These are phyloP conservation scores for Thozetella sp. DNA, from an alignment of 495 filamentous ascomycete genomes.

Conservation along the genomic window DNA sequence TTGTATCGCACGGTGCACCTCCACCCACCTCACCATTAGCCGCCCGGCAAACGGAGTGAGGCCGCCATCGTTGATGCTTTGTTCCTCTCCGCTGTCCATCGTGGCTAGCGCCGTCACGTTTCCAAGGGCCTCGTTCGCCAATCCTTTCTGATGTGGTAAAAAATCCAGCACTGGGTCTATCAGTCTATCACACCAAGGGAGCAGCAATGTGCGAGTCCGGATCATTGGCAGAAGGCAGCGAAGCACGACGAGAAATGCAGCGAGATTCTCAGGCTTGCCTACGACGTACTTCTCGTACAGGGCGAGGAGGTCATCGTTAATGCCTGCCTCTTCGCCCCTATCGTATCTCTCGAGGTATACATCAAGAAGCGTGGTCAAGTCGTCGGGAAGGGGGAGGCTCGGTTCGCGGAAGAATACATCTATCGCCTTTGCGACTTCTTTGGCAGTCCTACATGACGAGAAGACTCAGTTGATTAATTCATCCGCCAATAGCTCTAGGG, in stretches of 20 bases:
- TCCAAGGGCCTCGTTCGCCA: conserved; percentile 58
- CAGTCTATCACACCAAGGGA: conserved; percentile 70
- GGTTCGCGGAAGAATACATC: conserved; percentile 50
- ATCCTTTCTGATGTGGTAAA: conserved; percentile 56
- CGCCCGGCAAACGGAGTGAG: conserved; percentile 49
- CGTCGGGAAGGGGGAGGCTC: conserved; percentile 62
- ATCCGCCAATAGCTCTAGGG: not conserved
- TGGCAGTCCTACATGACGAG: conserved; percentile 37
- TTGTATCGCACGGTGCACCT: conserved; percentile 44
- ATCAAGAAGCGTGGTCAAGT: conserved; percentile 57
- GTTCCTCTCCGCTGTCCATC: conserved; percentile 58
- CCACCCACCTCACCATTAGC: conserved; percentile 62
- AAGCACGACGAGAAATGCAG: conserved; percentile 63
- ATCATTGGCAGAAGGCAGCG: conserved; percentile 60
- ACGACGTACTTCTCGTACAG: conserved; percentile 60
- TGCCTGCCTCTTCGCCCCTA: conserved; percentile 57
- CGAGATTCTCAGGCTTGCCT: conserved; percentile 52
- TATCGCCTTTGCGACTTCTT: conserved; percentile 64
- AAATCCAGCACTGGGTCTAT: conserved; percentile 58
- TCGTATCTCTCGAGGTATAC: conserved; percentile 62
- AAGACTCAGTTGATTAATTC: not conserved
- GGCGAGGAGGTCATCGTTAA: conserved; percentile 67
- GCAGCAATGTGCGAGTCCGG: conserved; percentile 47
- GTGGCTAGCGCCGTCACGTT: conserved; percentile 57
- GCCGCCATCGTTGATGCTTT: conserved; percentile 33